Evolutionary conservation across 176 grass and related monocot species (phyloP).

Genomic region (Oryza rufipogon): DNA sequence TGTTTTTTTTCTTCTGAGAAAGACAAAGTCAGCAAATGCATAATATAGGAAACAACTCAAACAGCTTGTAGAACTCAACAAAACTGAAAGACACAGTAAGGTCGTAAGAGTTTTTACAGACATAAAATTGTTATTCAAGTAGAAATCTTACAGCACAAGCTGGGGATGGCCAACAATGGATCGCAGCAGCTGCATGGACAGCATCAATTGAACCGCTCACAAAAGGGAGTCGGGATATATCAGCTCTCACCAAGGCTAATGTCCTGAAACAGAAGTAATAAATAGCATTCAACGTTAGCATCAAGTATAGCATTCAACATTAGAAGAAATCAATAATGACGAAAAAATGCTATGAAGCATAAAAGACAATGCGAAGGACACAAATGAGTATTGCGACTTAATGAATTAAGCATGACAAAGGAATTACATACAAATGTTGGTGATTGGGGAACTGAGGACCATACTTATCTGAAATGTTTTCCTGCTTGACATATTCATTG

Average conservation of each 20-base stretch:
- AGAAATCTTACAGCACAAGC: conserved; percentile 70
- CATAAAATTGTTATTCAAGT: conserved; percentile 16
- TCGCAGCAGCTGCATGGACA: conserved; percentile 90
- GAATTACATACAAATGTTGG: conserved; percentile 10
- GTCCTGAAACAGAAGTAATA: conserved; percentile 42
- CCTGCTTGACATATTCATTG: conserved; percentile 62
- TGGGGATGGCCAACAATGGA: conserved; percentile 98
- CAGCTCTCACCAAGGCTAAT: conserved; percentile 80
- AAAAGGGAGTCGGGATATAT: conserved; percentile 91
- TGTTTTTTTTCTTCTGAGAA: too few species aligned
- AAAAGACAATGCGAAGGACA: background rate
- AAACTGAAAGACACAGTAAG: conserved; percentile 1
- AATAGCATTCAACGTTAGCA: background rate
- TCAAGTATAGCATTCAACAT: background rate
- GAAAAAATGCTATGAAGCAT: background rate
- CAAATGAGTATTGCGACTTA: background rate
- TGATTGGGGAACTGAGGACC: conserved; percentile 24
- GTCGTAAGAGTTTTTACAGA: background rate
- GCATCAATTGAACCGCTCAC: conserved; percentile 73
- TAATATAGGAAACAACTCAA: background rate
- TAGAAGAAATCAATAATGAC: conserved; percentile 2
- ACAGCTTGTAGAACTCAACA: background rate
- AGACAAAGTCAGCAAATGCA: background rate
- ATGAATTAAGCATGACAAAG: conserved; percentile 4
- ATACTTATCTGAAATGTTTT: conserved; percentile 80